Evolutionary conservation across 257 asterid species (phyloP).

Genomic region (Nicotiana noctiflora): DNA sequence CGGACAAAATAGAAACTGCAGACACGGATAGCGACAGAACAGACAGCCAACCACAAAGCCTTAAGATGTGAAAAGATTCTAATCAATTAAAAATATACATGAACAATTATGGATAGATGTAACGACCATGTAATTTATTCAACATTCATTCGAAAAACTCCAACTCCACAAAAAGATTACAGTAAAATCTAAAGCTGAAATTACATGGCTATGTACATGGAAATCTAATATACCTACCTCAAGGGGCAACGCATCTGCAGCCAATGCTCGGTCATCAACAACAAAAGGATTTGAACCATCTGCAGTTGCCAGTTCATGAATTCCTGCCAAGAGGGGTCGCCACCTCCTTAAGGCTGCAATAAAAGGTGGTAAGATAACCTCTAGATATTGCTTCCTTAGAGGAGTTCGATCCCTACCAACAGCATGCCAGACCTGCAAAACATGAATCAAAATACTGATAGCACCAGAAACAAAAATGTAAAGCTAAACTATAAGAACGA

Average conservation of each 20-base stretch:
- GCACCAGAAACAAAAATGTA: slow-evolving; percentile 9
- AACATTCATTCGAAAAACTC: neutral
- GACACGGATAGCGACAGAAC: neutral
- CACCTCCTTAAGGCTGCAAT: slow-evolving; percentile 93
- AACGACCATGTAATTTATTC: neutral
- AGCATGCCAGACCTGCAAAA: slow-evolving; percentile 84
- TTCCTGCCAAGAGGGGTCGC: slow-evolving; percentile 98
- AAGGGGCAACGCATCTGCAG: slow-evolving; percentile 92
- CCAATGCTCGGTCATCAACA: slow-evolving; percentile 88
- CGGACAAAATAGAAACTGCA: neutral
- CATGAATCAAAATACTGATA: slow-evolving; percentile 8
- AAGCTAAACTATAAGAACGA: neutral
- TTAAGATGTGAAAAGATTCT: neutral
- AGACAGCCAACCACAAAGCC: neutral
- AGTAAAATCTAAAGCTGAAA: slow-evolving; percentile 15
- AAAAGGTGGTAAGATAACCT: slow-evolving; percentile 89
- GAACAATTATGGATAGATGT: neutral
- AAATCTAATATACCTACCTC: slow-evolving; percentile 48
- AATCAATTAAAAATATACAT: neutral
- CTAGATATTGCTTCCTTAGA: slow-evolving; percentile 84
- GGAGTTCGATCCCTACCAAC: slow-evolving; percentile 77
- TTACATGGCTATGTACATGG: neutral
- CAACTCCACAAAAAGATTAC: slow-evolving; percentile 11
- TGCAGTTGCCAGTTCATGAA: slow-evolving; percentile 85
- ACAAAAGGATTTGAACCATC: slow-evolving; percentile 95